A percentile compares a stretch with the other conserved stretches of the same genome.
Conservation (phyloP, 495 filamentous ascomycete genomes). For the Lepraria neglecta region DNA sequence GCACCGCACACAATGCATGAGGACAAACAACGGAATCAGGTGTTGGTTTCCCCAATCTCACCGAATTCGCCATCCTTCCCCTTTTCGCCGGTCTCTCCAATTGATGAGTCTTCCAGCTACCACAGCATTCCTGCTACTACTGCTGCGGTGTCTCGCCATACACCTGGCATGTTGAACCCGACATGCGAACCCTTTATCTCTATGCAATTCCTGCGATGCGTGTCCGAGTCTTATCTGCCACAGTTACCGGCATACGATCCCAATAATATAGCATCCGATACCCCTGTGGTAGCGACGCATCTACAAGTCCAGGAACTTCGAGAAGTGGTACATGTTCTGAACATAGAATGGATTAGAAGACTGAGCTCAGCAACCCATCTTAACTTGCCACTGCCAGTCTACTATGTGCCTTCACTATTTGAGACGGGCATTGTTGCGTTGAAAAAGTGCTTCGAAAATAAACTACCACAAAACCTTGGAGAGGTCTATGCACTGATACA, state of each 20-base stretch:
- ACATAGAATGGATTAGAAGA: slow-evolving; percentile 15
- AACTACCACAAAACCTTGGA: slow-evolving; percentile 6
- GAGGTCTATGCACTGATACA: slow-evolving; percentile 17
- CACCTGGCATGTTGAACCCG: no score
- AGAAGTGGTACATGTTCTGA: slow-evolving; percentile 8
- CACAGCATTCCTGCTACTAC: no score
- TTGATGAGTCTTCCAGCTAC: no score
- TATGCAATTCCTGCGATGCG: no score
- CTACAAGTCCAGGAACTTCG: slow-evolving; percentile 16
- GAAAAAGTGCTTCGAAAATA: not conserved
- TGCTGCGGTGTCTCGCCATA: no score
- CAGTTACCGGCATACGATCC: not conserved
- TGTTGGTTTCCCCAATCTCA: no score
- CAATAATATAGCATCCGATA: not conserved
- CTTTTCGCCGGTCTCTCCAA: no score
- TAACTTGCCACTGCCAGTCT: not conserved
- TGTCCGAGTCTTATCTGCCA: no score
- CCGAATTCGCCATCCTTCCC: no score
- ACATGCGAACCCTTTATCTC: no score
- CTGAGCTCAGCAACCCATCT: not conserved
- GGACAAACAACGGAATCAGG: no score
- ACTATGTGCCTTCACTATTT: slow-evolving; percentile 5
- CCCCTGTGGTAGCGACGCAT: not conserved
- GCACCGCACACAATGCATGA: no score
- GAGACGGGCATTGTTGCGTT: slow-evolving; percentile 3